Evolutionary conservation across 2,329 filamentous ascomycete species (phyloP).

Genomic region (Rhexocercosporidium sp.): DNA sequence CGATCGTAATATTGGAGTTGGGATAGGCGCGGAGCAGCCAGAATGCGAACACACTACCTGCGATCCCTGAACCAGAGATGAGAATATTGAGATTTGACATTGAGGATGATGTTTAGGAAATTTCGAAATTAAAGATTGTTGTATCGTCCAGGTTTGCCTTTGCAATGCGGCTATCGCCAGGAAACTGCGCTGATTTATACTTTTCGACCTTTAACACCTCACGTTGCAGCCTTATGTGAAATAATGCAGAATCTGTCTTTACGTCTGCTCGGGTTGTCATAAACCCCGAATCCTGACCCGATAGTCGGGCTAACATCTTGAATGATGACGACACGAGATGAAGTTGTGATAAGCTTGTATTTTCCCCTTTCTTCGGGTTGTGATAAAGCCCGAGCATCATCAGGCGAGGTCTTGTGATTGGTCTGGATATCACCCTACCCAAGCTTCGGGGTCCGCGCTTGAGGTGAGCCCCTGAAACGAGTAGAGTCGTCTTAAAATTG

Average conservation of each 20-base stretch:
- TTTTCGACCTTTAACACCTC: background rate
- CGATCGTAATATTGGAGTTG: slow-evolving; percentile 45
- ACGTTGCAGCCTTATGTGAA: background rate
- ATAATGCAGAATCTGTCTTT: background rate
- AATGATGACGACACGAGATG: background rate
- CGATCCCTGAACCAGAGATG: slow-evolving; percentile 45
- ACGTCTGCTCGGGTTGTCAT: background rate
- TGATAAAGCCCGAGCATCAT: background rate
- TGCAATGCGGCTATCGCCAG: background rate
- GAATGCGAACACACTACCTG: slow-evolving; percentile 52
- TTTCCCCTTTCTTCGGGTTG: background rate
- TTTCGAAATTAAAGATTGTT: no score
- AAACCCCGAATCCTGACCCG: background rate
- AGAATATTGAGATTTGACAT: slow-evolving; percentile 38
- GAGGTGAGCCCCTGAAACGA: no score
- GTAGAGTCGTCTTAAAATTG: no score
- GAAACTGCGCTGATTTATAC: background rate
- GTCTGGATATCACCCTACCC: background rate
- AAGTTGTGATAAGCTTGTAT: background rate
- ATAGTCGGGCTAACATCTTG: background rate
- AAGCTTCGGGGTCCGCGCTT: background rate
- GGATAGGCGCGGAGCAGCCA: slow-evolving; percentile 49
- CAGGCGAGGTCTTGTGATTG: background rate
- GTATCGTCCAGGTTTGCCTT: background rate
- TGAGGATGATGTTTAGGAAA: background rate